Evolutionary conservation across 345 rosid species (phyloP), one percentile per base, ranked within the genome.

Genomic region (Toxicodendron radicans): DNA sequence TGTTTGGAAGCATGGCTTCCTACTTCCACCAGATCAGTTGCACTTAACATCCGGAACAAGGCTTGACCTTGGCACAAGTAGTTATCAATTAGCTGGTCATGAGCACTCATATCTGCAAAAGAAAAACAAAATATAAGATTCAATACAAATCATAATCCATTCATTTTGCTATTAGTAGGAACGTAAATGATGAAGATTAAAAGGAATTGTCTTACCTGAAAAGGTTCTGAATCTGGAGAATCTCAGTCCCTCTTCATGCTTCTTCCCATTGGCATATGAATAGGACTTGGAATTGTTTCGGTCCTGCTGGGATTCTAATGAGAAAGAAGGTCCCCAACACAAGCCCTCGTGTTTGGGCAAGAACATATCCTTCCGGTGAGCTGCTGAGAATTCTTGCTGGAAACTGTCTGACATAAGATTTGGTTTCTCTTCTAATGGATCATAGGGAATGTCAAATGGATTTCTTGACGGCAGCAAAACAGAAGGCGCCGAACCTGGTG

Each of bases 401-500:
- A 93, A 91, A 75, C 87, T 82, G 35, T 89, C 97, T 45, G 81
- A 87, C 60, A 76, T 83, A 13, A 93, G 82, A 74, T 89, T 77
- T 0, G 96, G 98, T 51, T 86, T 95, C 83, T 95, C 99, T 81
- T 95, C 99, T 0, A 32, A 72, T 16, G 93, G 92, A 13, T 90
- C 98, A 9, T 91, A 91, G 5, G 98, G 98, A 70, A 93, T 87
- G 74, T 95, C 98, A 57, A 93, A 93, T 0, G 98, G 97, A 72
- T 91, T 91, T 71, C 87, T 74, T 30, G 68, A 68, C 23, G 92
- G 94, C 70, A 89, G 70, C 77, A 92, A 24, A 69, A 89, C 58
- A 0, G 97, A 90, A 77, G 99, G 99, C 12, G 99, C 99, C 48
- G 99, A 93, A 58, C 93, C 88, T 20, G 98, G 98, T 56, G 86